Evolutionary conservation across 805 yeast species (phyloP).

Genomic region (Teunomyces tritomae): DNA sequence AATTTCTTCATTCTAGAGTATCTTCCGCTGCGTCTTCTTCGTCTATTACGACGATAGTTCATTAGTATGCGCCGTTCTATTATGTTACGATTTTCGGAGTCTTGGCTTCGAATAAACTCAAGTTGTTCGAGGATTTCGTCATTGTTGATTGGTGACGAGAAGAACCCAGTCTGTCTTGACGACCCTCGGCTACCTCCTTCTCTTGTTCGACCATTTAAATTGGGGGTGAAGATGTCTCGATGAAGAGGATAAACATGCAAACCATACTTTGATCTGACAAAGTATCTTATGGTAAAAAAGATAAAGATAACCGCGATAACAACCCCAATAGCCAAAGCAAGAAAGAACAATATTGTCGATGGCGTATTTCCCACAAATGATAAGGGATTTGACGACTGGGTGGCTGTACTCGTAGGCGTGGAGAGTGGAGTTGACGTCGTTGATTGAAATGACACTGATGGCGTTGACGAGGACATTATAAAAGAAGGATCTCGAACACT

Average conservation of each 20-base stretch:
- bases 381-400: neutral
- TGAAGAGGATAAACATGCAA: constrained; percentile 42
- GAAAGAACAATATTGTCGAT: constrained; percentile 60
- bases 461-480: neutral
- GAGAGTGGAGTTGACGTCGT: neutral
- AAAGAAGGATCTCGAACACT: too few species aligned
- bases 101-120: constrained; percentile 32
- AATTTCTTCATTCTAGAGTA: constrained; percentile 49
- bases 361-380: constrained; percentile 50
- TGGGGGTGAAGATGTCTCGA: neutral
- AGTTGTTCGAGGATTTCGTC: constrained; percentile 35
- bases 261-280: constrained; percentile 56
- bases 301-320: constrained; percentile 53
- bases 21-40: constrained; percentile 39
- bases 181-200: neutral
- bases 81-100: constrained; percentile 19
- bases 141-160: neutral
- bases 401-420: neutral
- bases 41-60: constrained; percentile 21
- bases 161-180: neutral
- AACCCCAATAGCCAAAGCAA: constrained; percentile 63
- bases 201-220: neutral
- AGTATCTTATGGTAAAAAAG: constrained; percentile 60
- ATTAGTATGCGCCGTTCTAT: neutral
- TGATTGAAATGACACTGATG: neutral